Evolutionary conservation across 345 rosid genomes (phyloP).

Genomic region (Lumnitzera racemosa): DNA sequence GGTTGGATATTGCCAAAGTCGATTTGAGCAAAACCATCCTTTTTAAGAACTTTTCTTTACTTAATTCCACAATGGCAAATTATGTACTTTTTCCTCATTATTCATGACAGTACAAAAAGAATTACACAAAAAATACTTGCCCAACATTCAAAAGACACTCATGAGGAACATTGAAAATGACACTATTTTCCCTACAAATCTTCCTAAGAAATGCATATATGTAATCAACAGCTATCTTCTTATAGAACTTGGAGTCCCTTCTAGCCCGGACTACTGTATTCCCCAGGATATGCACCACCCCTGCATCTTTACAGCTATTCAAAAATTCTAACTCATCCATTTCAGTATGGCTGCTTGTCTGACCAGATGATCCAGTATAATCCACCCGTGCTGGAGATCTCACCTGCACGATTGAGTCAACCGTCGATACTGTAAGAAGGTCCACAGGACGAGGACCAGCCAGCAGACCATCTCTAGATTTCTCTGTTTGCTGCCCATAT

Average conservation of each 20-base stretch:
- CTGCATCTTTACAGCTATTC: constrained; percentile 12
- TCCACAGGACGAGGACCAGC: neutral
- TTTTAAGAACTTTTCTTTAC: too few species aligned
- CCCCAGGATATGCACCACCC: constrained; percentile 26
- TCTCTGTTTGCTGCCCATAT: constrained; percentile 7
- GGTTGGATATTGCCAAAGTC: too few species aligned
- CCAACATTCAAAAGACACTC: constrained; percentile 25
- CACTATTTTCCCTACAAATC: constrained; percentile 18
- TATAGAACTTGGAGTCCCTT: constrained; percentile 12
- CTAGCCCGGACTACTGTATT: constrained; percentile 18
- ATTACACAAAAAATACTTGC: constrained; percentile 14
- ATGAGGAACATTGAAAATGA: constrained; percentile 17
- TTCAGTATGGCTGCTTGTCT: constrained; percentile 4
- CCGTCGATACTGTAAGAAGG: neutral
- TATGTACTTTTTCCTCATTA: too few species aligned
- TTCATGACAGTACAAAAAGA: neutral
- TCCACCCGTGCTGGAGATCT: neutral
- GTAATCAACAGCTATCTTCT: constrained; percentile 18
- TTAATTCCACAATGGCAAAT: too few species aligned
- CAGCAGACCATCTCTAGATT: constrained; percentile 4
- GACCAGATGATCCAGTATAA: neutral
- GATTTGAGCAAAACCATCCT: too few species aligned
- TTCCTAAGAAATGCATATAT: constrained; percentile 20
- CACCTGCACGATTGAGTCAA: constrained; percentile 2
- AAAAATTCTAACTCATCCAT: constrained; percentile 19